Evolutionary conservation across 2,329 filamentous ascomycete species (phyloP).

Genomic region (Arachnopeziza araneosa): DNA sequence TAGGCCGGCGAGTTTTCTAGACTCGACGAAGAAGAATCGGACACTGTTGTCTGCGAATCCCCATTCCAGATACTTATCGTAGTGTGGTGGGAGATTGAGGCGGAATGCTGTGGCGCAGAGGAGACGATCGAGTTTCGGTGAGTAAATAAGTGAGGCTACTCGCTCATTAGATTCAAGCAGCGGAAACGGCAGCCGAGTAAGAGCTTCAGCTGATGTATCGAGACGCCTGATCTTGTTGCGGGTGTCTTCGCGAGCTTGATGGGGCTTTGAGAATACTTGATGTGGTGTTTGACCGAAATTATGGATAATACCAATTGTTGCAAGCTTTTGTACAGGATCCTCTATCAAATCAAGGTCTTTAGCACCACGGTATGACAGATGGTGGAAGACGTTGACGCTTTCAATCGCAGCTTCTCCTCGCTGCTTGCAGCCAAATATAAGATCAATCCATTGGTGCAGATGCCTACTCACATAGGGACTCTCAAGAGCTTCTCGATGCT

Average conservation of each 20-base stretch:
- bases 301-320: conserved; percentile 93
- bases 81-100: conserved; percentile 77
- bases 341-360: conserved; percentile 88
- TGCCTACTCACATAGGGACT: conserved; percentile 87
- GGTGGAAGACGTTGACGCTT: conserved; percentile 90
- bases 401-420: conserved; percentile 88
- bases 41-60: conserved; percentile 90
- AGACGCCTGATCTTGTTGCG: conserved; percentile 62
- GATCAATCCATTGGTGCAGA: conserved; percentile 90
- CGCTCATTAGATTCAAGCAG: conserved; percentile 68
- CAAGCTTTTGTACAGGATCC: conserved; percentile 78
- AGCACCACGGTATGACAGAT: conserved; percentile 89
- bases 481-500: conserved; percentile 92
- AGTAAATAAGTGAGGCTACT: conserved; percentile 73
- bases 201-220: conserved; percentile 69
- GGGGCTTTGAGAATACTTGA: conserved; percentile 81
- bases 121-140: conserved; percentile 73
- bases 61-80: conserved; percentile 93
- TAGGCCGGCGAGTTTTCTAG: conserved; percentile 74
- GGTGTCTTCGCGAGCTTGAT: conserved; percentile 68
- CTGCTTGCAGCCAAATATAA: conserved; percentile 92
- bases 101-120: conserved; percentile 80
- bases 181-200: conserved; percentile 74
- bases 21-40: conserved; percentile 83
- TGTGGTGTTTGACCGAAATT: conserved; percentile 98